Evolutionary conservation across 2,329 filamentous ascomycete species (phyloP).

Genomic region (Neonectria coccinea): DNA sequence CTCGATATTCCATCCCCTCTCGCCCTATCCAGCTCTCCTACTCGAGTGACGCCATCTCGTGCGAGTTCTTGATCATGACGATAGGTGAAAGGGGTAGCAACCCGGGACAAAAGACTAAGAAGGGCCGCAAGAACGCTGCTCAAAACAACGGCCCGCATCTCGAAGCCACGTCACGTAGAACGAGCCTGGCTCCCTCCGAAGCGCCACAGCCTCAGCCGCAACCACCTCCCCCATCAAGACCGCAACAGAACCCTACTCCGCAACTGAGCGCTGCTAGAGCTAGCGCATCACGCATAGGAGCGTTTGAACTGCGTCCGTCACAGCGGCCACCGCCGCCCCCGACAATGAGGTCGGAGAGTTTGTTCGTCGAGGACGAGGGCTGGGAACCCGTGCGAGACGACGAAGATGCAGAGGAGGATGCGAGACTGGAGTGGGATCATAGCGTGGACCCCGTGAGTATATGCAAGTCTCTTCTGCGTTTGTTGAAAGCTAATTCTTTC

Average conservation of each 20-base stretch:
- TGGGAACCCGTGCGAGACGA: conserved; percentile 77
- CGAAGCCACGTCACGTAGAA: conserved; percentile 61
- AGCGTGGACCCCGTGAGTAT: conserved; percentile 70
- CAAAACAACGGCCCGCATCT: conserved; percentile 55
- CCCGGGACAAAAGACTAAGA: conserved; percentile 61
- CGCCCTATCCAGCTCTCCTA: conserved; percentile 81
- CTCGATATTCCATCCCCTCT: conserved; percentile 77
- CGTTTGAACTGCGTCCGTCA: conserved; percentile 63
- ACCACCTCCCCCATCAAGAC: conserved; percentile 42
- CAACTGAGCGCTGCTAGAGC: conserved; percentile 50
- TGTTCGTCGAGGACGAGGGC: conserved; percentile 81
- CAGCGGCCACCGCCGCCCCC: conserved; percentile 66
- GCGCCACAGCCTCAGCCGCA: conserved; percentile 39
- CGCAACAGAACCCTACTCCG: conserved; percentile 49
- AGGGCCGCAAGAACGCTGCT: conserved; percentile 55
- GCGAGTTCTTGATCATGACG: conserved; percentile 86
- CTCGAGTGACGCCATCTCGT: conserved; percentile 73
- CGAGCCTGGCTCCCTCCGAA: conserved; percentile 55
- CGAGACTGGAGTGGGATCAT: conserved; percentile 80
- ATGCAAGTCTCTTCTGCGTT: conserved; percentile 4
- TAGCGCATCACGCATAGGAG: conserved; percentile 50
- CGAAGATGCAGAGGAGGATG: conserved; percentile 73
- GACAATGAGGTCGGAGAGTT: conserved; percentile 72
- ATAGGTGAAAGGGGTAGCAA: conserved; percentile 73
- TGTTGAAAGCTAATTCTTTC: conserved; percentile 45